A percentile compares a stretch with the other conserved stretches of the same genome.
Evolutionary conservation across 176 grass and related monocot species (phyloP).

Genomic region (Hordeum marinum): DNA sequence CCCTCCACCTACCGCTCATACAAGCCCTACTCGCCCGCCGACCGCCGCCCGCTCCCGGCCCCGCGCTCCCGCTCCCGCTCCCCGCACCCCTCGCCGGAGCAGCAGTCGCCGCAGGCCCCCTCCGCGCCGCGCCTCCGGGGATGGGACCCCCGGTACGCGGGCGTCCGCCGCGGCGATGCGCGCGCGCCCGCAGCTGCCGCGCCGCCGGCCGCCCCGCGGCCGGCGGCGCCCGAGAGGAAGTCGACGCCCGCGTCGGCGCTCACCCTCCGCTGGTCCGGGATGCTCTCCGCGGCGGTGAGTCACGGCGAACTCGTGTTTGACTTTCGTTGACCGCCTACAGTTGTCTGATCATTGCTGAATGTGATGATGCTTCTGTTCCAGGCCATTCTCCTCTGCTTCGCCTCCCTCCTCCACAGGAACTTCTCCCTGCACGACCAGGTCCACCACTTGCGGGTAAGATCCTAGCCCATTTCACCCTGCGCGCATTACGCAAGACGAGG

Average conservation of each 20-base stretch:
- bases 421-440: conserved; percentile 50
- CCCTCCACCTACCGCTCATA: conserved; percentile 49
- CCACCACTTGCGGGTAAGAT: conserved; percentile 43
- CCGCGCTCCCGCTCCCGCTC: conserved; percentile 37
- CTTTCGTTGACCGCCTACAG: conserved; percentile 3
- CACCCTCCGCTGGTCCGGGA: conserved; percentile 2
- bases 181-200: background rate
- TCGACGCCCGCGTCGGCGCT: background rate
- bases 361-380: conserved; percentile 11
- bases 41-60: conserved; percentile 31
- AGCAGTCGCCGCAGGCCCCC: background rate
- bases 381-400: conserved; percentile 40
- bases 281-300: conserved; percentile 22
- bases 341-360: conserved; percentile 7
- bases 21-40: conserved; percentile 40
- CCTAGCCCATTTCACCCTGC: background rate
- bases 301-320: conserved; percentile 6
- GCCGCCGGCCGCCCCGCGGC: background rate
- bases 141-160: conserved; percentile 44
- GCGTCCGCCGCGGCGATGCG: conserved; percentile 32
- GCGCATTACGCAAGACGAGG: background rate
- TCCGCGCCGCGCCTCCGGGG: conserved; percentile 12
- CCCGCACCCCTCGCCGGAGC: conserved; percentile 19
- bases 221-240: conserved; percentile 9
- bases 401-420: conserved; percentile 54